A percentile compares a stretch with the other conserved stretches of the same genome.
Evolutionary conservation across 2,329 filamentous ascomycete species (phyloP).

Genomic region (Ophiosphaerella herpotricha): DNA sequence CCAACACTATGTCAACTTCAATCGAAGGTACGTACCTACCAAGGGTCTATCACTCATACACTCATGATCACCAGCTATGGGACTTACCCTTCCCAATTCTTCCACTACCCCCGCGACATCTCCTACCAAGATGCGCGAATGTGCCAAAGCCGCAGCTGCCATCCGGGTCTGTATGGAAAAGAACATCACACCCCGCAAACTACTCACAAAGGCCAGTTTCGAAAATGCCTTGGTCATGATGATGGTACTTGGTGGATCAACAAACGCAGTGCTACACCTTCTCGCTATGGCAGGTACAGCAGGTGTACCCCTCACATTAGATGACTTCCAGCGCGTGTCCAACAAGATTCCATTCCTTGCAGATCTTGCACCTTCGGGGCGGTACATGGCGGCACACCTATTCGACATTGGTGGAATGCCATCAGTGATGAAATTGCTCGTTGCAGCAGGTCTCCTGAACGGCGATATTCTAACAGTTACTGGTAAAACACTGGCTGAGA

Average conservation of each 20-base stretch:
- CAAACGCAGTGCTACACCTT: conserved; percentile 86
- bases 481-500: conserved; percentile 80
- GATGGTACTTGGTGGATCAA: conserved; percentile 89
- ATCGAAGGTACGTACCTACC: conserved; percentile 61
- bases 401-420: conserved; percentile 86
- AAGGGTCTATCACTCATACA: not conserved
- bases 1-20: conserved; percentile 82
- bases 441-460: conserved; percentile 75
- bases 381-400: conserved; percentile 86
- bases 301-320: conserved; percentile 74
- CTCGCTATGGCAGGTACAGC: conserved; percentile 89
- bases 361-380: conserved; percentile 80
- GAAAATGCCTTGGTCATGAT: conserved; percentile 89
- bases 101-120: conserved; percentile 81
- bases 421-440: conserved; percentile 81
- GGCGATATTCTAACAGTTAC: conserved; percentile 81
- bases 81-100: conserved; percentile 79
- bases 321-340: conserved; percentile 81
- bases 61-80: conserved; percentile 65
- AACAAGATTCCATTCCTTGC: conserved; percentile 86
- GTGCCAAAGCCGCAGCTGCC: conserved; percentile 76
- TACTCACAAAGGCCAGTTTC: conserved; percentile 79
- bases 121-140: conserved; percentile 85
- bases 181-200: conserved; percentile 79
- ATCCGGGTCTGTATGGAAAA: conserved; percentile 80